Base-by-base conservation (phyloP, 805 yeast species). In the Starmerella gropengiesseri region DNA sequence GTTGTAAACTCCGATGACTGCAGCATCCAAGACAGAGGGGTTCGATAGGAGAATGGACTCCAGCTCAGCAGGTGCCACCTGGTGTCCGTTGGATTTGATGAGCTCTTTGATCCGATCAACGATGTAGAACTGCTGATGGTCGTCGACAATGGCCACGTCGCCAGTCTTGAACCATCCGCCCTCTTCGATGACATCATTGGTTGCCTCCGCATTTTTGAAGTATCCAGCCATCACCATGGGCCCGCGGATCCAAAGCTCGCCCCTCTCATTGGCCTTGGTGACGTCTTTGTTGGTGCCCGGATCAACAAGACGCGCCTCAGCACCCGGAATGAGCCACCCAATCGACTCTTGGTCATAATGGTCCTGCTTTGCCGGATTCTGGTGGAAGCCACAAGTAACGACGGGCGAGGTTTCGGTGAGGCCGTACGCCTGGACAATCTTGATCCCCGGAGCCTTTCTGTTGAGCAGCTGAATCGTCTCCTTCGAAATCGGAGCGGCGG, bases 21-120 rank as follows among this genome's bases (percentile, higher is more conserved):
- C 95, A 54, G 83, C 71, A 63, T 87, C 96, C 31, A 78, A 74
- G 37, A 87, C 95, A 41, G 71, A 66, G n/a, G 71, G 71, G 64
- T 83, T 84, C 52, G 76, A 80, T 45, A 77, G 70, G 54, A 85
- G 67, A 16, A 89, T 80, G 25, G 89, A 79, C 64, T 87, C 96
- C 49, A 87, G 81, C 67, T 87, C 96, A 12, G 95, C 89, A 27
- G 96, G 89, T 8, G 95, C 87, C 49, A 87, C 75, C 67, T 95
- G 79, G 64, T 86, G 95, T 50, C 95, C 95, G 48, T 62, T 61
- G 16, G 63, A 59, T 66, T 78, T 78, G 68, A 77, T 78, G 55
- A 78, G 72, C 59, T 78, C 80, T 63, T 78, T 78, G 37, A 74
- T 75, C 39, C 84, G 66, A 53, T 76, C 81, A 41, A 76, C 70